A percentile compares a stretch with the other conserved stretches of the same genome.
phyloP scores from a whole-genome alignment of 1,284 basidiomycete species.

The Taiwanofungus camphoratus region DNA sequence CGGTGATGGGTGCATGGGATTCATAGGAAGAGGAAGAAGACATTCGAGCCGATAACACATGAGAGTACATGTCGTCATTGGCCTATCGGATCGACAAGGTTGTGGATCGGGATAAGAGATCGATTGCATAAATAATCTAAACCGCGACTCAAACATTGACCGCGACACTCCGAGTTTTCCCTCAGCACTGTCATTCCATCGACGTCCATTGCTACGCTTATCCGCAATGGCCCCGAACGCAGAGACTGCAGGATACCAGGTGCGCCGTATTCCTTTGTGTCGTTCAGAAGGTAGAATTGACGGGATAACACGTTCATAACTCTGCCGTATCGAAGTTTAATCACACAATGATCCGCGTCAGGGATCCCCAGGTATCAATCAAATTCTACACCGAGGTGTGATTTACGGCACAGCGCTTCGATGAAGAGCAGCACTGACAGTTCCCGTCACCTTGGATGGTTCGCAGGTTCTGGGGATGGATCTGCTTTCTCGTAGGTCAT shows the following conservation, averaged over 20 bases:
- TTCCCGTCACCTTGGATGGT: background rate
- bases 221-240: conserved; percentile 4
- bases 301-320: too few relatives aligned
- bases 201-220: background rate
- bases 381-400: conserved; percentile 67
- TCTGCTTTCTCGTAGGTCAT: conserved; percentile 49
- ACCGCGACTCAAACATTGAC: background rate
- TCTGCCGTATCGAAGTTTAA: conserved; percentile 71
- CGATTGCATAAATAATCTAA: too few relatives aligned
- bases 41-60: too few relatives aligned
- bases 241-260: conserved; percentile 11
- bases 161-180: background rate
- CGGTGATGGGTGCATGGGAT: too few relatives aligned
- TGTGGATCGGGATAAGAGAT: too few relatives aligned
- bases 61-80: too few relatives aligned
- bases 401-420: background rate
- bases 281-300: background rate
- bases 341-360: conserved; percentile 87
- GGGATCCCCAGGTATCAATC: conserved; percentile 76
- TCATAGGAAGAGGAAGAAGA: too few relatives aligned
- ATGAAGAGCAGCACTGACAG: background rate
- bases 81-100: too few relatives aligned
- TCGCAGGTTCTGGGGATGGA: conserved; percentile 79
- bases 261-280: background rate
- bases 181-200: background rate